Evolutionary conservation across 441 rosid genomes (phyloP), one percentile per base, ranked within the genome.

Genomic region (Pelargonium hybrid): DNA sequence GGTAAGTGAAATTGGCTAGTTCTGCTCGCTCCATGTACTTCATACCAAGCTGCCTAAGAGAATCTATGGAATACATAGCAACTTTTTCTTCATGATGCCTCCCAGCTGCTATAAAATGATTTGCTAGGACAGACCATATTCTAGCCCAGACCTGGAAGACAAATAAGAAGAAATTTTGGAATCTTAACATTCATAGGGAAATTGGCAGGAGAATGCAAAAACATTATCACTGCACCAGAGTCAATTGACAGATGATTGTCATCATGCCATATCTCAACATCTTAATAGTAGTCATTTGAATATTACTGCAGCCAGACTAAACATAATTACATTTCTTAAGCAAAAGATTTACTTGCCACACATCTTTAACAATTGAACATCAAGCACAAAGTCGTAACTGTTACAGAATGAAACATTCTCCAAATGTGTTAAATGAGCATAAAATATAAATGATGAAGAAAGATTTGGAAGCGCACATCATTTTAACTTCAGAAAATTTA

Each of bases 21-120:
- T 95, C 99, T 68, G 96, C 91, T 54, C 96, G 96, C 81, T 91
- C 99, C 88, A 95, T 78, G 78, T 95, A 95, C 82, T 95, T 95
- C 93, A 95, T 87, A 41, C 96, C 93, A 63, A 95, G 97, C 89
- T 95, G 99, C 82, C 98, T 84, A 54, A 95, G 87, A 79, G 99
- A 95, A 90, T 95, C 99, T 80, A 95, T 92, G 69, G 99, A 95
- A 80, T 95, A 92, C 99, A 90, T 92, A 5, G 98, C 93, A 84
- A 95, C 88, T 85, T 95, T 92, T 85, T 92, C 93, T 79, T 95
- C 99, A 62, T 71, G 92, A 80, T 95, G 98, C 82, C 98, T 92
- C 72, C 99, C 99, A 67, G 99, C 99, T 79, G 93, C 78, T 77
- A 95, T 92, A 74, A 95, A 95, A 93, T 95, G 99, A 77, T 90